Base-by-base conservation (phyloP, 257 asterid genomes). In the Osmanthus fragrans region DNA sequence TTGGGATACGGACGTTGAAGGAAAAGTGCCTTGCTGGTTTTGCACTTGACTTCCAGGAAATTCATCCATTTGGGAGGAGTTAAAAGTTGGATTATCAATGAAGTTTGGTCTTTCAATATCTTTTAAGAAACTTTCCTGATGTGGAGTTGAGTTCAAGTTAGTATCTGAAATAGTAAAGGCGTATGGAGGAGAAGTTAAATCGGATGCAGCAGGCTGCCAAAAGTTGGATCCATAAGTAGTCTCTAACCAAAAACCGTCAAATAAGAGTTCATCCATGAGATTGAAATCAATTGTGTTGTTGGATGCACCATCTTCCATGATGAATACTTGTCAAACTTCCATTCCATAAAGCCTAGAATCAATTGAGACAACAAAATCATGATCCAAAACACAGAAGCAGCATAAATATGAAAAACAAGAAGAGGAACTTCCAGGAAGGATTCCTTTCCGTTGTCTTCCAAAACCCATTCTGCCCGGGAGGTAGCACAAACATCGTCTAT, bases 221-320 rank as follows among this genome's bases (percentile, higher is more conserved):
- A 91, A 82, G 84, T 81, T 88, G 84, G 94, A 88, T 39, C 84
- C 87, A 45, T 87, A 37, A 23, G 89, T 82, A 49, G 96, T 82
- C 77, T 90, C 92, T 90, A 92, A 82, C 97, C 96, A 89, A 94
- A 89, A 92, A 16, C 97, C 97, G 47, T 92, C 97, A 54, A 79
- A 82, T 75, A 92, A 83, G 87, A 90, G 85, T 69, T 92, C 90
- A 78, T 81, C 92, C 89, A 90, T 88, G 84, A 85, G 83, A 72
- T 32, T 80, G 88, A 85, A 85, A 85, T 88, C 91, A 60, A 86
- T 65, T 7, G 75, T 9, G 77, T 49, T 79, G 73, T 86, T 89
- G 23, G 86, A 76, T 39, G 85, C 82, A 81, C 86, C 94, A 85
- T 90, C 91, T 82, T 81, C 97, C 97, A 92, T 92, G 87, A 74